A percentile compares a stretch with the other conserved stretches of the same genome.
Conservation (phyloP, 768 basidiomycete species). For the Mycena venus region DNA sequence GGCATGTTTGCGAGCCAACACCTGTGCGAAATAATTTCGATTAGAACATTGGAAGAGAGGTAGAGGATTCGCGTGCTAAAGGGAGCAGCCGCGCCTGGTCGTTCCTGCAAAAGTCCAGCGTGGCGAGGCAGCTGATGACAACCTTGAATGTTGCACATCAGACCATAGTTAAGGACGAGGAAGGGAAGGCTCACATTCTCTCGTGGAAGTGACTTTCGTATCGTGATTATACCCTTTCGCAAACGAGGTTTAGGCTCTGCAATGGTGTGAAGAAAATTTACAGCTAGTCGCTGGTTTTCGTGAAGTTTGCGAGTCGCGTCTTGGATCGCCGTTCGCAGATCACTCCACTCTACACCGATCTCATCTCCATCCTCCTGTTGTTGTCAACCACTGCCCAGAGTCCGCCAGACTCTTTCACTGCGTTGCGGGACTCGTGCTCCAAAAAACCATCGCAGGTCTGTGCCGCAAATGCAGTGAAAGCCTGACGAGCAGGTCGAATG, state of each 20-base stretch:
- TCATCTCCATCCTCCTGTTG: neutral
- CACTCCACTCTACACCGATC: neutral
- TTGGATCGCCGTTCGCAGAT: neutral
- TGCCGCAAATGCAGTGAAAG: neutral
- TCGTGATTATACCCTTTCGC: neutral
- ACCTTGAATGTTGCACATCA: too few species aligned
- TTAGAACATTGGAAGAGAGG: neutral
- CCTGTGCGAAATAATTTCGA: slow-evolving; percentile 17
- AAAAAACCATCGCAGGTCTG: neutral
- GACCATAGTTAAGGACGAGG: neutral
- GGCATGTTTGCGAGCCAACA: slow-evolving; percentile 29
- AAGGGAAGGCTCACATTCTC: neutral
- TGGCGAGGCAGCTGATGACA: neutral
- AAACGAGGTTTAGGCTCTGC: neutral
- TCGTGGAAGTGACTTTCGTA: neutral
- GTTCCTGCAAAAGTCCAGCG: neutral
- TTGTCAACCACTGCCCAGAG: neutral
- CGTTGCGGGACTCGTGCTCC: neutral
- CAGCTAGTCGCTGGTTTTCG: neutral
- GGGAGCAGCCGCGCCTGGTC: neutral
- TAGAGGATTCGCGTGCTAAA: neutral
- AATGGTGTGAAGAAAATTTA: neutral
- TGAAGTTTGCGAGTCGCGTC: neutral
- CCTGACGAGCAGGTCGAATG: neutral
- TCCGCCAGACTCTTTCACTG: neutral